phyloP scores from a whole-genome alignment of 441 rosid species.

The Adansonia rubrostipa region DNA sequence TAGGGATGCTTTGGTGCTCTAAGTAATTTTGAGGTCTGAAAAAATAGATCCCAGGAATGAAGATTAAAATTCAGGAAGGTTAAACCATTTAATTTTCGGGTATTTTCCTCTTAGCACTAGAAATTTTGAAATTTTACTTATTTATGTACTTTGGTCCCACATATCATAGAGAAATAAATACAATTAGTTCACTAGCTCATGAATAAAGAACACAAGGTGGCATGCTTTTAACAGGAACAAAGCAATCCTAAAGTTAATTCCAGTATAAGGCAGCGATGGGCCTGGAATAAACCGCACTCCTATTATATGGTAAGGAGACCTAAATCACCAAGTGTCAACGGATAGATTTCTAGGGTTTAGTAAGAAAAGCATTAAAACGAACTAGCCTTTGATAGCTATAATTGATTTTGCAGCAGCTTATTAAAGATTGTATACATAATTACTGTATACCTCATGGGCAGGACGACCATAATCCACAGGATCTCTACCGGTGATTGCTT shows the following conservation, averaged over 20 bases:
- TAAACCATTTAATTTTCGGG: neutral
- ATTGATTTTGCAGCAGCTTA: constrained; percentile 21
- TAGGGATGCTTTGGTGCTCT: neutral
- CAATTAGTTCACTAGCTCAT: neutral
- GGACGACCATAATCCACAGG: constrained; percentile 96
- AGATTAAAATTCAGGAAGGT: neutral
- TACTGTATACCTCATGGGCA: constrained; percentile 59
- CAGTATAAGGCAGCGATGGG: neutral
- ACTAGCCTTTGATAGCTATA: constrained; percentile 9
- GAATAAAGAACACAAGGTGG: neutral
- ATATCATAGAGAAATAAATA: neutral
- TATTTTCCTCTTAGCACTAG: neutral
- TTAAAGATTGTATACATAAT: neutral
- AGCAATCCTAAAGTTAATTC: neutral
- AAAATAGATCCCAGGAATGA: too few relatives aligned
- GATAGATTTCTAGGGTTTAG: neutral
- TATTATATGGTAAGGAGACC: neutral
- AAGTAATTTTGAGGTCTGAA: neutral
- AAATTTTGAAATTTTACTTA: neutral
- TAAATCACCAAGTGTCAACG: neutral
- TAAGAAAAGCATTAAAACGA: constrained; percentile 11
- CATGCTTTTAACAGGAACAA: neutral
- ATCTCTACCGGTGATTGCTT: constrained; percentile 92
- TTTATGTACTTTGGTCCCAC: neutral
- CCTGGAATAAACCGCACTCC: neutral